Evolutionary conservation across 495 filamentous ascomycete species (phyloP).

Genomic region (Mycothermus thermophilus): DNA sequence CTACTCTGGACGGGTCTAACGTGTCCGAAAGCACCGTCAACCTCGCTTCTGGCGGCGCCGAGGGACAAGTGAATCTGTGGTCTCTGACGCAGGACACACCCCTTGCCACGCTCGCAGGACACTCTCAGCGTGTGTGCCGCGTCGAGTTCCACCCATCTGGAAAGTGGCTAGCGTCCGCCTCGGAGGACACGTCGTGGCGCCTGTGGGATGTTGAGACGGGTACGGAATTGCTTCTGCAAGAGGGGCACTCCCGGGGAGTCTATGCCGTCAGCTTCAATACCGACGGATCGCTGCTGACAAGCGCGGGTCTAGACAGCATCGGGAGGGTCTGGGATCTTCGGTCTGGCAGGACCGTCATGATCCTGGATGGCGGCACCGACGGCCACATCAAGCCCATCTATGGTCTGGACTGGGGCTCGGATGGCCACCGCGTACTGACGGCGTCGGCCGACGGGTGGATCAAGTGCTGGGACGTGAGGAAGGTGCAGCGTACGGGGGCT

Average conservation of each 20-base stretch:
- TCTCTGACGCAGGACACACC: slow-evolving; percentile 72
- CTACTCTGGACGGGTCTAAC: slow-evolving; percentile 55
- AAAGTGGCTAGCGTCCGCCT: slow-evolving; percentile 79
- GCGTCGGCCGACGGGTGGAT: slow-evolving; percentile 92
- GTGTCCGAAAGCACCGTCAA: slow-evolving; percentile 66
- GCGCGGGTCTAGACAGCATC: slow-evolving; percentile 83
- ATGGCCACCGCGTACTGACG: slow-evolving; percentile 76
- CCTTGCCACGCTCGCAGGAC: slow-evolving; percentile 68
- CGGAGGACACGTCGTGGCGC: slow-evolving; percentile 92
- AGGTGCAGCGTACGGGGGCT: slow-evolving; percentile 65
- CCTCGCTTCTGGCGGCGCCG: slow-evolving; percentile 80
- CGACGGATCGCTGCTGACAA: slow-evolving; percentile 81
- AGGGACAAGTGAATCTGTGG: slow-evolving; percentile 85
- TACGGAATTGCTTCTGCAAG: slow-evolving; percentile 75
- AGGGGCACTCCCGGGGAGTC: slow-evolving; percentile 87
- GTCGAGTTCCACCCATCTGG: slow-evolving; percentile 93
- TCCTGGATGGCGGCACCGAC: slow-evolving; percentile 68
- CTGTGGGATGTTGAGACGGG: slow-evolving; percentile 86
- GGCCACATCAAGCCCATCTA: slow-evolving; percentile 90
- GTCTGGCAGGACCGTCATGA: slow-evolving; percentile 88
- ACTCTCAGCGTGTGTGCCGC: slow-evolving; percentile 74
- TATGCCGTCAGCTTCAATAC: slow-evolving; percentile 78
- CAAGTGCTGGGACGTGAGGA: slow-evolving; percentile 94
- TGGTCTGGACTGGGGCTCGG: slow-evolving; percentile 79
- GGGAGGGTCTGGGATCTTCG: slow-evolving; percentile 95